Base-by-base conservation (phyloP, 2,329 filamentous ascomycete genomes). In the Phialocephala sp. region DNA sequence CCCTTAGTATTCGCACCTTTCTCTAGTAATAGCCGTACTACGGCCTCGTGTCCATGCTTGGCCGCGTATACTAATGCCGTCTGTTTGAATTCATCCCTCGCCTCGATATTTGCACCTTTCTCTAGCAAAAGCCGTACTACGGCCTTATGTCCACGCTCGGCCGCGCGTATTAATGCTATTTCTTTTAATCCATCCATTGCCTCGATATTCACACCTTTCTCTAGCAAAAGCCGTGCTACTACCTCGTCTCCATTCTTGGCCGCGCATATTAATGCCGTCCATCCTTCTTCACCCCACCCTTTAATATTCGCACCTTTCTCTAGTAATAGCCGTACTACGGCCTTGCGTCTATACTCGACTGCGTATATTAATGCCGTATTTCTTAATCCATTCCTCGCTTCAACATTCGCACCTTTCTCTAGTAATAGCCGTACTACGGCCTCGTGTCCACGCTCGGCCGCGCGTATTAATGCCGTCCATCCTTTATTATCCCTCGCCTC, bases 271-370 rank as follows among this genome's bases (percentile, higher is more conserved):
- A 50, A 14, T n/a, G 45, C n/a, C n/a, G 45, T 50, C n/a, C 24
- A 2, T 27, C 45, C 45, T 11, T 27, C 5, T 3, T 22, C 20
- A 20, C 20, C 45, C 45, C n/a, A 6, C n/a, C 2, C 45, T 27
- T 50, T 14, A 12, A 50, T 50, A 50, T 50, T n/a, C 45, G 45
- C 45, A 11, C 45, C 45, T 22, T 50, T 50, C 24, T 50, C 45
- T 22, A 50, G 18, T 27, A 50, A 5, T 50, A 50, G 5, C n/a
- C 12, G 4, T 20, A 50, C 45, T 22, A 11, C 45, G 24, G n/a
- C 45, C 24, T 50, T 14, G 9, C 12, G 9, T 11, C 18, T 14
- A 2, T 15, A 3, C 12, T n/a, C 9, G 20, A 11, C 45, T 11
- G 45, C 24, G 4, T 5, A 11, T 3, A 8, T 11, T 2, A 50